phyloP scores from a whole-genome alignment of 495 filamentous ascomycete genomes.

The Penicillium cinerascens region DNA sequence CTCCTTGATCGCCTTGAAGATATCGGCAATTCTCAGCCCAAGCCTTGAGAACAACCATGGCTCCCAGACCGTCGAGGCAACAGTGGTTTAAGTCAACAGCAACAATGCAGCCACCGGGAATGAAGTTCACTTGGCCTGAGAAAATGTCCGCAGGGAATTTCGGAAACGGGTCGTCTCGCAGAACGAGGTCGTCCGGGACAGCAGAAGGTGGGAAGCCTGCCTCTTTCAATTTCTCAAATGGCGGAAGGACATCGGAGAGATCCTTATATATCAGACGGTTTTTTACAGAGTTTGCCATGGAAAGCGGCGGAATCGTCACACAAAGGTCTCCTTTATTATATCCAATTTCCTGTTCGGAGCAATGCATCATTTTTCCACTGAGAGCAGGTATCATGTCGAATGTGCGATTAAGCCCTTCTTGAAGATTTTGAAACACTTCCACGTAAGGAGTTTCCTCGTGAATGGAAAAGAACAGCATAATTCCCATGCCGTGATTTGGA shows the following conservation, averaged over 20 bases:
- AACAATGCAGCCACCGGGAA: constrained; percentile 4
- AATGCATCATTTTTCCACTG: constrained; percentile 9
- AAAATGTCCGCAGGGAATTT: constrained; percentile 4
- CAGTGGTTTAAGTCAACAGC: constrained; percentile 8
- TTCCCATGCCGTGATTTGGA: constrained; percentile 8
- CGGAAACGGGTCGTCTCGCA: constrained; percentile 8
- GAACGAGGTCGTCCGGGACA: constrained; percentile 1
- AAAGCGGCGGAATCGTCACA: constrained; percentile 5
- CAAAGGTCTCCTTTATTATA: constrained; percentile 9
- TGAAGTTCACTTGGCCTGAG: constrained; percentile 6
- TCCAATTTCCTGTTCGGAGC: constrained; percentile 5
- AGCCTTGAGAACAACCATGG: constrained; percentile 6
- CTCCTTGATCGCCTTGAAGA: constrained; percentile 2
- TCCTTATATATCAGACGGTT: constrained; percentile 5
- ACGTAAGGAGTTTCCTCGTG: constrained; percentile 3
- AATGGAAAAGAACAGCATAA: constrained; percentile 5
- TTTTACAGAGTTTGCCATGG: constrained; percentile 1
- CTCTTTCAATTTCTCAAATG: constrained; percentile 3
- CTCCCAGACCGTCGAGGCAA: constrained; percentile 6
- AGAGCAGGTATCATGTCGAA: constrained; percentile 8
- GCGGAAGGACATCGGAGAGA: not conserved
- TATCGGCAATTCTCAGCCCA: constrained; percentile 9
- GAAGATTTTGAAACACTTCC: constrained; percentile 5
- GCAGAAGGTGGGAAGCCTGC: constrained; percentile 8
- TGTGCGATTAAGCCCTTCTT: constrained; percentile 5